phyloP scores from a whole-genome alignment of 2,329 filamentous ascomycete species.

The Arthrinium puccinioides region DNA sequence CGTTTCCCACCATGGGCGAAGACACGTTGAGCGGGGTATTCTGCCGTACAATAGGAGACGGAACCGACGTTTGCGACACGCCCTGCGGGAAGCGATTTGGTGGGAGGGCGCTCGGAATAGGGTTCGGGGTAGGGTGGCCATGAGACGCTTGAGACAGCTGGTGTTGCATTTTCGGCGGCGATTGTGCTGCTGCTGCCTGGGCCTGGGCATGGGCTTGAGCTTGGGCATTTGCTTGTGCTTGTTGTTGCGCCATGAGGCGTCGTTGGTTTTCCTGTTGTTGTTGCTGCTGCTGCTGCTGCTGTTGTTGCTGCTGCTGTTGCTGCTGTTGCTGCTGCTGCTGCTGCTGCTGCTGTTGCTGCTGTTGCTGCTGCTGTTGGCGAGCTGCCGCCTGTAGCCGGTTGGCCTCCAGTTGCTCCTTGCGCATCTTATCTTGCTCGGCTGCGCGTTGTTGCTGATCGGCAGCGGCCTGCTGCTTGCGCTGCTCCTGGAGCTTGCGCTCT shows the following conservation, averaged over 20 bases:
- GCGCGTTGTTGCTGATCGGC: conserved; percentile 26
- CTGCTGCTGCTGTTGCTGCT: conserved; percentile 34
- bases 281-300: conserved; percentile 19
- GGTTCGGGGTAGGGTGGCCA: conserved; percentile 33
- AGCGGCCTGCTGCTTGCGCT: conserved; percentile 35
- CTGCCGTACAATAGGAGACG: conserved; percentile 60
- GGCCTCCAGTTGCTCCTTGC: conserved; percentile 2
- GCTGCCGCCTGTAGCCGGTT: neutral
- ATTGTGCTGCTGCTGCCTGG: conserved; percentile 23
- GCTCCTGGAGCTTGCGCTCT: conserved; percentile 42
- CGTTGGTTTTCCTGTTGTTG: conserved; percentile 29
- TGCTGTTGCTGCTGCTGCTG: conserved; percentile 35
- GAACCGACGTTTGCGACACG: conserved; percentile 55
- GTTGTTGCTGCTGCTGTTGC: conserved; percentile 28
- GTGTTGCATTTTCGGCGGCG: conserved; percentile 18
- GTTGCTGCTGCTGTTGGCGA: conserved; percentile 33
- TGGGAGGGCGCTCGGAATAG: conserved; percentile 27
- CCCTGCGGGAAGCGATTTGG: conserved; percentile 44
- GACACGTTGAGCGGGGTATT: conserved; percentile 59
- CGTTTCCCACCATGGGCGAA: conserved; percentile 56
- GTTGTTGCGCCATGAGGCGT: conserved; percentile 20
- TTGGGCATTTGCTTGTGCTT: conserved; percentile 25
- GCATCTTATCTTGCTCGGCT: conserved; percentile 9
- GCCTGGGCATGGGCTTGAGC: conserved; percentile 18
- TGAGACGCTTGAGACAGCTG: conserved; percentile 33